Evolutionary conservation across 495 filamentous ascomycete genomes (phyloP), one percentile per base, ranked within the genome.

Genomic region (Polyplosphaeria fusca): DNA sequence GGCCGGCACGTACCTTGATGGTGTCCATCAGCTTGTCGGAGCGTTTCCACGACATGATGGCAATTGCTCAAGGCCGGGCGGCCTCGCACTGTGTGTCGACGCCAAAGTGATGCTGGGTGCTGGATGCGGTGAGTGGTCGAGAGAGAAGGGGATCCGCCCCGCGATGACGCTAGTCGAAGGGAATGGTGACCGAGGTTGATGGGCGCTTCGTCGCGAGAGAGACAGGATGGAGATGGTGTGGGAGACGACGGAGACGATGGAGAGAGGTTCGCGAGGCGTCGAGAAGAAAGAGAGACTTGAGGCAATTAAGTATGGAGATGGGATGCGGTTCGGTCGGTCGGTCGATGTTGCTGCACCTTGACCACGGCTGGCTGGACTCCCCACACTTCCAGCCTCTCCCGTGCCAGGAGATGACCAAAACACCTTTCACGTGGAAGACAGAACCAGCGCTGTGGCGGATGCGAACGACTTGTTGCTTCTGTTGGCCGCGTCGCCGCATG

Each of bases 1-100:
- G 41, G 22, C 24, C 46, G 51, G 25, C 28, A 38, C 52, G 39
- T 23, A 65, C 58, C 71, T 87, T 89, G 87, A 98, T 98, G 83
- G 87, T 95, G 62, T 95, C 86, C 90, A 95, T 92, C 85, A 98
- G 72, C 74, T 81, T 76, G 74, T 93, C 88, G 48, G 88, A 85
- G 72, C 80, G 82, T 77, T 86, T 95, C 91, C 91, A 96, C 76
- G 68, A 69, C 70, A 72, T 72, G 58, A 12, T 56, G 52, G 16
- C 37, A 46, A 52, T 45, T 51, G 43, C 26, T 51, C 45, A 55
- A 61, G 64, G 61, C 64, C 61, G 26, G 27, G 22, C 47, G 59
- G 63, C 59, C 63, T 58, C 37, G 24, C 20, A 19, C 39, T 19
- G 38, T 47, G 52, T 47, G 41, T 43, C 47, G 44, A 47, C 46